Evolutionary conservation across 2,329 filamentous ascomycete genomes (phyloP), one percentile per base, ranked within the genome.

Genomic region (Pleoardoris graminearum): DNA sequence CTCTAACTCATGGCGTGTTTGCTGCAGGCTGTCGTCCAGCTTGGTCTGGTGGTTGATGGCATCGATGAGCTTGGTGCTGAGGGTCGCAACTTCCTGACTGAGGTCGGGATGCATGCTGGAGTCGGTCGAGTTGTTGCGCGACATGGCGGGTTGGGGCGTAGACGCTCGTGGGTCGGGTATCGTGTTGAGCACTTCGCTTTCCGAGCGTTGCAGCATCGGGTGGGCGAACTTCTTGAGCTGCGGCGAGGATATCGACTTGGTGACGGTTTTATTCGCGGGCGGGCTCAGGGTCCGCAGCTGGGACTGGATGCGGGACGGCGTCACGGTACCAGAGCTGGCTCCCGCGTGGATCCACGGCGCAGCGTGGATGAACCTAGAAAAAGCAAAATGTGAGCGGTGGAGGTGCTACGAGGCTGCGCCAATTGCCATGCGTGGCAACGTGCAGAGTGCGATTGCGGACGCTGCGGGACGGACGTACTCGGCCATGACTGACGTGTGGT

Each of bases 21-120:
- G 86, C 44, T 90, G 88, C 16, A 99, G 80, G 10, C 85, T 89
- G 73, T 99, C 94, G 73, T 97, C 94, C 38, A 99, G 82, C 19
- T 84, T 87, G 7, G 92, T 97, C 74, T 97, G 92, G 73, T 96
- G 89, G 71, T 99, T 99, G 75, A 99, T 97, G 38, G 94, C 93
- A 68, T 94, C 93, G 64, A 99, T 93, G 58, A 99, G 85, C 74
- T 99, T 99, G 43, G 91, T 93, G 75, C 91, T 97, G 27, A 99
- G 80, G 6, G 90, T 86, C 7, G 93, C 90, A 23, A 99, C 90
- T 75, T 97, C 94, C 60, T 80, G 80, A 69, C 82, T 86, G 37
- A 87, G 69, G 62, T 87, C 85, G 17, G 82, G 83, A 61, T 85
- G 81, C 66, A 47, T 70, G 76, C 56, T 72, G 68, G 67, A 81